Conservation (phyloP, 2,329 filamentous ascomycete species). For the Hortaea werneckii region DNA sequence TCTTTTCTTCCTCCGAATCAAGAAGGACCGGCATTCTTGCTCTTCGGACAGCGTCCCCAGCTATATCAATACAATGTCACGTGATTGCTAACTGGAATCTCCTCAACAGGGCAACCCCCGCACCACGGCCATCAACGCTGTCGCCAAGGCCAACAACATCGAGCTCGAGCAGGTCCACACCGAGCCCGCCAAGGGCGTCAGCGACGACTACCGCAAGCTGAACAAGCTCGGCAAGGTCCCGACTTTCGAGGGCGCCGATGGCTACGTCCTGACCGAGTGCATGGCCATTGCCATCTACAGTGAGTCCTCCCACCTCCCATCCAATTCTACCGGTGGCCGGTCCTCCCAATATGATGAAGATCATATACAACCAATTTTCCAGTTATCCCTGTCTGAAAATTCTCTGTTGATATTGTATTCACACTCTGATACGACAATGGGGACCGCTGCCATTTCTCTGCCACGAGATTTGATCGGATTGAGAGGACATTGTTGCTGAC, state of each 20-base stretch:
- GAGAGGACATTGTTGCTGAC: conserved; percentile 2
- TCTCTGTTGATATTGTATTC: conserved; percentile 72
- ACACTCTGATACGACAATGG: conserved; percentile 57
- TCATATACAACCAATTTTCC: conserved; percentile 45
- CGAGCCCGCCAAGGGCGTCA: conserved; percentile 52
- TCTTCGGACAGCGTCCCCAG: conserved; percentile 1
- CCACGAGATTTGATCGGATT: too few relatives aligned
- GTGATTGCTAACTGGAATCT: neutral
- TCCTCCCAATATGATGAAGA: conserved; percentile 56
- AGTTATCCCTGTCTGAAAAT: conserved; percentile 99
- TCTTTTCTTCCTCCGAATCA: too few relatives aligned
- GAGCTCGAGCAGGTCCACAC: conserved; percentile 77
- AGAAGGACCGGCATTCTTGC: too few relatives aligned
- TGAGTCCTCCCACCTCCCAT: conserved; percentile 46
- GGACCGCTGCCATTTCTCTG: too few relatives aligned
- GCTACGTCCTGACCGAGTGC: conserved; percentile 76
- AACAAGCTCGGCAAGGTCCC: conserved; percentile 88
- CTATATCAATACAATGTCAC: neutral
- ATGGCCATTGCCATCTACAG: conserved; percentile 96
- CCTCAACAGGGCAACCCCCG: conserved; percentile 67
- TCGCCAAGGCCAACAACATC: conserved; percentile 95
- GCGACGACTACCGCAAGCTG: conserved; percentile 70
- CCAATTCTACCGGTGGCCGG: conserved; percentile 1
- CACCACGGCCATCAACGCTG: conserved; percentile 76
- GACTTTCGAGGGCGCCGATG: conserved; percentile 84